A percentile compares a stretch with the other conserved stretches of the same genome.
Evolutionary conservation across 2,329 filamentous ascomycete genomes (phyloP).

Genomic region (Ascochyta lentis): DNA sequence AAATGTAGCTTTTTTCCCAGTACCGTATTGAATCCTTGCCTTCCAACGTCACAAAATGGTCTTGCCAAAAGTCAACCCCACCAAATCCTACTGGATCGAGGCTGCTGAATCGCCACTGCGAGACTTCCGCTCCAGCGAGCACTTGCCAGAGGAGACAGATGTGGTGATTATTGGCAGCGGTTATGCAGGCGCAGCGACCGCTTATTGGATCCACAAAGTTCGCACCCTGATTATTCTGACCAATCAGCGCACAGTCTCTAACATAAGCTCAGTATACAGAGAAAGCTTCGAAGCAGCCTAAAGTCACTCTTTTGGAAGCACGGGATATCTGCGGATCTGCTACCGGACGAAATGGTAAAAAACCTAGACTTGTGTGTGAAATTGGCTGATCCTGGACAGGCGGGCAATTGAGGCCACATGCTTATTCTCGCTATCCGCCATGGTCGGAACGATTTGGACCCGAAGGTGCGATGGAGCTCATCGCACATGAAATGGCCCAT

Average conservation of each 20-base stretch:
- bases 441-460: conserved; percentile 18
- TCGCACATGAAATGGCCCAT: conserved; percentile 7
- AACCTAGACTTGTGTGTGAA: background rate
- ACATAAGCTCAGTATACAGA: conserved; percentile 15
- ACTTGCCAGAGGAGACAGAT: conserved; percentile 7
- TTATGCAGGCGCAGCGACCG: conserved; percentile 19
- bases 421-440: conserved; percentile 19
- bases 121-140: no score
- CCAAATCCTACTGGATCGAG: no score
- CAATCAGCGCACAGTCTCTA: background rate
- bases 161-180: conserved; percentile 22
- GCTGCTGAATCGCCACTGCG: no score
- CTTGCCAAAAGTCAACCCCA: no score
- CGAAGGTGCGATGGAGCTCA: conserved; percentile 20
- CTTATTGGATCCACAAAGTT: conserved; percentile 24
- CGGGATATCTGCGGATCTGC: no score
- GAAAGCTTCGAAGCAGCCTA: conserved; percentile 10
- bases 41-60: no score
- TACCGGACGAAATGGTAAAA: no score
- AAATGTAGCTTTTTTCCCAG: no score
- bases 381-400: conserved; percentile 5
- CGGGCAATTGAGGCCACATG: conserved; percentile 21
- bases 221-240: background rate
- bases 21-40: no score
- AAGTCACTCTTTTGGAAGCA: conserved; percentile 13